Conservation (phyloP, 257 asterid genomes). For the Apocynum venetum region DNA sequence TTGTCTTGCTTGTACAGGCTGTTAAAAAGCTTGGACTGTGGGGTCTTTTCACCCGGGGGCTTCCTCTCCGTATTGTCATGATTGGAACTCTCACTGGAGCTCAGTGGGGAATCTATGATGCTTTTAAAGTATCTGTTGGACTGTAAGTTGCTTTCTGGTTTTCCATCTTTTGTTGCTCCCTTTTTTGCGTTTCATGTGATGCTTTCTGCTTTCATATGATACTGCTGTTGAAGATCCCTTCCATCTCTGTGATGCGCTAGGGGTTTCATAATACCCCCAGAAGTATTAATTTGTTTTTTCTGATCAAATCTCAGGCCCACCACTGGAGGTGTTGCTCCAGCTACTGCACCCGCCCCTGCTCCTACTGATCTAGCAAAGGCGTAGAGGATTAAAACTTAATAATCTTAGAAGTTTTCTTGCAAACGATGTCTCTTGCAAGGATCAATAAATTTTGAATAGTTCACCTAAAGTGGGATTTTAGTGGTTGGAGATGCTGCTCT, state of each 20-base stretch:
- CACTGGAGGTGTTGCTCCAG: conserved; percentile 68
- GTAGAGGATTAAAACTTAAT: conserved; percentile 24
- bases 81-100: conserved; percentile 97
- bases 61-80: conserved; percentile 94
- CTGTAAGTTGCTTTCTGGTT: conserved; percentile 49
- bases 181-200: not conserved
- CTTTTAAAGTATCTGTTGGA: conserved; percentile 89
- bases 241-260: not conserved
- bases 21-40: conserved; percentile 66
- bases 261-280: not conserved
- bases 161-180: not conserved
- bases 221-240: not conserved
- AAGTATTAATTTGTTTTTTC: conserved; percentile 15
- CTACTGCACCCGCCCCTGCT: conserved; percentile 30
- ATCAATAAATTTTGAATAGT: conserved; percentile 38
- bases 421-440: conserved; percentile 15
- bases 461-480: not conserved
- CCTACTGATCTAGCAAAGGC: conserved; percentile 36
- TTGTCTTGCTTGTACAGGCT: conserved; percentile 39
- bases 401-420: conserved; percentile 3
- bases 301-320: conserved; percentile 55
- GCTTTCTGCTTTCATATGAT: not conserved
- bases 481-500: not conserved
- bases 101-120: conserved; percentile 97
- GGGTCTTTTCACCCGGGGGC: conserved; percentile 88